Evolutionary conservation across 139 green algal genomes (phyloP).

Genomic region (Trebouxia sp.): DNA sequence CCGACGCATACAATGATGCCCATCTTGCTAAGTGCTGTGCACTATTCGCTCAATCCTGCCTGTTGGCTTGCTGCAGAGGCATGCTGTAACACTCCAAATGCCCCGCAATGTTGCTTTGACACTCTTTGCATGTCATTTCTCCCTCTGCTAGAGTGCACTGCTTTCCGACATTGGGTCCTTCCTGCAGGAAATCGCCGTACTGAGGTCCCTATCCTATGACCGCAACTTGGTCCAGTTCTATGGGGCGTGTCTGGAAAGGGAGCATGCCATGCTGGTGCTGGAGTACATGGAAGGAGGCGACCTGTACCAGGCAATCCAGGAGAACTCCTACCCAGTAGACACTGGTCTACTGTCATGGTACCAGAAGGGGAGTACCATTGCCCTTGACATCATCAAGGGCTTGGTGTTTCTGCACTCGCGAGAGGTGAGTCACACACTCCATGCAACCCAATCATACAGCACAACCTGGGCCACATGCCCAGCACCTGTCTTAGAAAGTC

Average conservation of each 20-base stretch:
- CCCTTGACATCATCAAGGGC: constrained; percentile 34
- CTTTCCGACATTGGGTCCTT: not conserved
- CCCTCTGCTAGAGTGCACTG: no score
- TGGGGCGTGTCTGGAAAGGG: constrained; percentile 23
- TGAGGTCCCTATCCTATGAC: constrained; percentile 19
- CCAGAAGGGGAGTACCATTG: constrained; percentile 19
- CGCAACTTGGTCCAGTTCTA: constrained; percentile 38
- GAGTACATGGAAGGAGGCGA: constrained; percentile 42
- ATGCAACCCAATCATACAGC: no score
- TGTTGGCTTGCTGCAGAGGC: no score
- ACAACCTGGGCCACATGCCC: no score
- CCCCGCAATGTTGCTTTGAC: no score
- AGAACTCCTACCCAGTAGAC: constrained; percentile 6
- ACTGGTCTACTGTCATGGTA: constrained; percentile 31
- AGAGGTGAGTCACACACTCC: not conserved
- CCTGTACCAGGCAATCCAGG: constrained; percentile 26
- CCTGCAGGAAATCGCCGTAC: constrained; percentile 15
- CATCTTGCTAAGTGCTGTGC: no score
- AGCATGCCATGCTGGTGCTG: constrained; percentile 40
- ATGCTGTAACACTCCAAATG: no score
- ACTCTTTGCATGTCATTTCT: no score
- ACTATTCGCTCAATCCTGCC: no score
- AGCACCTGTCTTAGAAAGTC: not conserved
- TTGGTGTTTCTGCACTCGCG: constrained; percentile 34
- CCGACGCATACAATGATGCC: no score